Evolutionary conservation across 495 filamentous ascomycete genomes (phyloP).

Genomic region (Penicillium chermesinum): DNA sequence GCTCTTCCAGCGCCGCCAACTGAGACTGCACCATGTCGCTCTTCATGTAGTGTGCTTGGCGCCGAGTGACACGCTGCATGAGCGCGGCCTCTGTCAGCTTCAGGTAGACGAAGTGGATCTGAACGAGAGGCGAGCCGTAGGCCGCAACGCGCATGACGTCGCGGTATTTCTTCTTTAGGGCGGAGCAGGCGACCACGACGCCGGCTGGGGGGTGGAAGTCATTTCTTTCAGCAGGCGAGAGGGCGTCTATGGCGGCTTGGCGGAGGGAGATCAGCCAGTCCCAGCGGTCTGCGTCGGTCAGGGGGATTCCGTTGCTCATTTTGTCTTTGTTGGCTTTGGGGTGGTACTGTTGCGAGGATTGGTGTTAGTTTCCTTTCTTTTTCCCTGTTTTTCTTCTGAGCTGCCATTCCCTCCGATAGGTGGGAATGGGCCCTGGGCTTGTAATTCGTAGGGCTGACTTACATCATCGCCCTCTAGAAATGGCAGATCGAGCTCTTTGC

Average conservation of each 20-base stretch:
- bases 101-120: constrained; percentile 91
- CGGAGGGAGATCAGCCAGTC: constrained; percentile 93
- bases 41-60: constrained; percentile 94
- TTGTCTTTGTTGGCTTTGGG: constrained; percentile 82
- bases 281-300: constrained; percentile 96
- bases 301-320: constrained; percentile 79
- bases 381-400: constrained; percentile 7
- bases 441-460: no score
- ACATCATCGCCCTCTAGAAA: constrained; percentile 98
- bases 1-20: constrained; percentile 77
- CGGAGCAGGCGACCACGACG: constrained; percentile 93
- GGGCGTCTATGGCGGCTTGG: constrained; percentile 64
- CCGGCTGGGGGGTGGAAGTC: constrained; percentile 53
- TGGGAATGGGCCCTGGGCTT: no score
- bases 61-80: constrained; percentile 63
- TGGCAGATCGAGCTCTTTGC: constrained; percentile 62
- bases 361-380: constrained; percentile 9
- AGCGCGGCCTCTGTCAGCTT: constrained; percentile 69
- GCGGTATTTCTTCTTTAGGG: constrained; percentile 94
- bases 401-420: no score
- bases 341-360: constrained; percentile 63
- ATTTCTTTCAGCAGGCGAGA: constrained; percentile 48
- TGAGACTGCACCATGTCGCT: constrained; percentile 95
- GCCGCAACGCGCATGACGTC: constrained; percentile 91
- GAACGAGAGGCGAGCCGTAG: constrained; percentile 68